Evolutionary conservation across 495 filamentous ascomycete species (phyloP), one percentile per base, ranked within the genome.

Genomic region (Xylaria nigripes): DNA sequence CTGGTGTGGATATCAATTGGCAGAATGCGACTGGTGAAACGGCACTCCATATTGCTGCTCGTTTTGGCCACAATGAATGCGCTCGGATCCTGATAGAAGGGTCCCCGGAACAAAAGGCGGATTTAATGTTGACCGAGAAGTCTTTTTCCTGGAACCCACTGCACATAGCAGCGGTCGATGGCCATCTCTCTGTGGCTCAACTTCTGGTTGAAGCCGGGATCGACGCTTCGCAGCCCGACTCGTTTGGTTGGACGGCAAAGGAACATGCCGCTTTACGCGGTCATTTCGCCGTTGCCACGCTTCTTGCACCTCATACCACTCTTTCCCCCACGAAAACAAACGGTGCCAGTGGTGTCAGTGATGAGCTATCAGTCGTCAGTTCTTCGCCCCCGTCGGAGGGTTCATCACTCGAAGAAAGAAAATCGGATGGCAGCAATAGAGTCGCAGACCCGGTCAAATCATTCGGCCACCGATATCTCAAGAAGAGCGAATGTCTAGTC

Each of bases 401-500:
- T 7, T 72, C 74, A 1, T 80, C 77, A 0, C 66, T 80, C 42
- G 75, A 70, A 32, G 76, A 77, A 27, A 64, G 74, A 45, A 71
- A 71, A 10, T 76, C 76, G 1, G 69, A 70, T n/a, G 67, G 63
- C 8, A 67, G 57, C 38, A 55, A 58, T 38, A 73, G 80, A 44
- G 65, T 70, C 12, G 64, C 81, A 22, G 88, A 94, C 45, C 85
- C 89, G 42, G 80, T 96, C 55, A 97, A 97, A 68, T 86, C 90
- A 19, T 98, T 95, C 72, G 93, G 93, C 51, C 93, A 97, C 73
- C 80, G 92, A 45, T 98, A 96, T 71, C 84, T 98, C 49, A 93
- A 82, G 36, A 82, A 91, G n/a, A n/a, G n/a, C 45, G 84, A 92
- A 60, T 85, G 86, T 55, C 86, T 97, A 77, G 81, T 98, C 43